A percentile compares a stretch with the other conserved stretches of the same genome.
Evolutionary conservation across 306 rosid genomes (phyloP).

Genomic region (Trifolium subterraneum): DNA sequence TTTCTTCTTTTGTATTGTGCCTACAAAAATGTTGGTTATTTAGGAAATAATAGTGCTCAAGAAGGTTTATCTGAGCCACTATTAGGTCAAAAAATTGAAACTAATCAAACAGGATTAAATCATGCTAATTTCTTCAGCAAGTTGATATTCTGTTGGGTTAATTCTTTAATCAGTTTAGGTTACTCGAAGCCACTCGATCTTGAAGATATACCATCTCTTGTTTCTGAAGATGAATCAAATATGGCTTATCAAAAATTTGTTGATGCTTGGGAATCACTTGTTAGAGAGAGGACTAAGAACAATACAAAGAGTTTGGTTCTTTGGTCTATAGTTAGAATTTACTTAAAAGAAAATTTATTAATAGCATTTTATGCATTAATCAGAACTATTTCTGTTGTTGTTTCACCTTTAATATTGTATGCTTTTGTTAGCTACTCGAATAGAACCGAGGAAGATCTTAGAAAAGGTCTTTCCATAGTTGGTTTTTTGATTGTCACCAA

Average conservation of each 20-base stretch:
- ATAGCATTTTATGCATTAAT: slow-evolving; percentile 59
- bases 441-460: slow-evolving; percentile 33
- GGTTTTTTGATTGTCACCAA: slow-evolving; percentile 57
- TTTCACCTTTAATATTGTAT: slow-evolving; percentile 69
- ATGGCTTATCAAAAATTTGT: slow-evolving; percentile 53
- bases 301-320: slow-evolving; percentile 54
- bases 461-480: slow-evolving; percentile 58
- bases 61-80: slow-evolving; percentile 61
- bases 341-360: slow-evolving; percentile 61
- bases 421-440: slow-evolving; percentile 71
- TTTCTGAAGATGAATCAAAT: slow-evolving; percentile 66
- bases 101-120: slow-evolving; percentile 40
- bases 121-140: slow-evolving; percentile 52
- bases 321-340: slow-evolving; percentile 52
- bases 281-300: slow-evolving; percentile 42
- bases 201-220: slow-evolving; percentile 69
- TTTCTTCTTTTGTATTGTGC: slow-evolving; percentile 59
- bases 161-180: slow-evolving; percentile 62
- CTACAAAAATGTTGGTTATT: slow-evolving; percentile 45
- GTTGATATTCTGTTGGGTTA: slow-evolving; percentile 71
- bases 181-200: slow-evolving; percentile 59
- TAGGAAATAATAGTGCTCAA: slow-evolving; percentile 22
- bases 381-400: slow-evolving; percentile 52
- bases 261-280: slow-evolving; percentile 59
- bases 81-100: slow-evolving; percentile 38